Conservation (phyloP, 345 rosid species). For the Euphorbia lathyris region DNA sequence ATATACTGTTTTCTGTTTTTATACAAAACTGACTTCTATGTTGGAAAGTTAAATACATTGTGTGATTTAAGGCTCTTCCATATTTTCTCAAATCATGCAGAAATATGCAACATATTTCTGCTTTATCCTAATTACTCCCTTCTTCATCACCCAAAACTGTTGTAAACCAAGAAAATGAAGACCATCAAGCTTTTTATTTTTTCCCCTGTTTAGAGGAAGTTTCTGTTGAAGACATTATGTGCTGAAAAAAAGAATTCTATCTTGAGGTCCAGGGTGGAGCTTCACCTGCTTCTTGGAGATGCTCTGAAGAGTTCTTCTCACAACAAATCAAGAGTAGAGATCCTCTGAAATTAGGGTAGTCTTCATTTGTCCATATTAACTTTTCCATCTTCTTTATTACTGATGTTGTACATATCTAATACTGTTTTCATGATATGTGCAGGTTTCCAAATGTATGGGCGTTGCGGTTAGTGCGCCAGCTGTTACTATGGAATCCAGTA, state of each 20-base stretch:
- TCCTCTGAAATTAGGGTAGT: conserved; percentile 82
- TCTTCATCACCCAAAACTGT: too few relatives aligned
- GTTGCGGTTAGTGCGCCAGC: conserved; percentile 74
- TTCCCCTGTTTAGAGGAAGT: not conserved
- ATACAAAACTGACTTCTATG: not conserved
- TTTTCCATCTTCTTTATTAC: not conserved
- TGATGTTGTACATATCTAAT: conserved; percentile 2
- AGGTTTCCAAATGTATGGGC: conserved; percentile 88
- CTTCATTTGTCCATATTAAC: not conserved
- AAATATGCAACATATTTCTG: too few relatives aligned
- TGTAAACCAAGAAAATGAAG: too few relatives aligned
- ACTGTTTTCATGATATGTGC: conserved; percentile 20
- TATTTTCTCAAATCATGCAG: too few relatives aligned
- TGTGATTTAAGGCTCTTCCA: too few relatives aligned
- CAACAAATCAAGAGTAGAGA: conserved; percentile 82
- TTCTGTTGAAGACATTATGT: not conserved
- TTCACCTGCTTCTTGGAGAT: conserved; percentile 93
- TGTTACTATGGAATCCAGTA: conserved; percentile 83
- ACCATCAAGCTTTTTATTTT: too few relatives aligned
- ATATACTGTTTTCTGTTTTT: not conserved
- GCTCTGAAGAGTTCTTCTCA: conserved; percentile 83
- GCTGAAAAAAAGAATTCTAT: not conserved
- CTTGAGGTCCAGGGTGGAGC: conserved; percentile 48
- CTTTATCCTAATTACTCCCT: too few relatives aligned
- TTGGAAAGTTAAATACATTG: not conserved